Evolutionary conservation across 306 rosid genomes (phyloP).

Genomic region (Cicer chorassanicum): DNA sequence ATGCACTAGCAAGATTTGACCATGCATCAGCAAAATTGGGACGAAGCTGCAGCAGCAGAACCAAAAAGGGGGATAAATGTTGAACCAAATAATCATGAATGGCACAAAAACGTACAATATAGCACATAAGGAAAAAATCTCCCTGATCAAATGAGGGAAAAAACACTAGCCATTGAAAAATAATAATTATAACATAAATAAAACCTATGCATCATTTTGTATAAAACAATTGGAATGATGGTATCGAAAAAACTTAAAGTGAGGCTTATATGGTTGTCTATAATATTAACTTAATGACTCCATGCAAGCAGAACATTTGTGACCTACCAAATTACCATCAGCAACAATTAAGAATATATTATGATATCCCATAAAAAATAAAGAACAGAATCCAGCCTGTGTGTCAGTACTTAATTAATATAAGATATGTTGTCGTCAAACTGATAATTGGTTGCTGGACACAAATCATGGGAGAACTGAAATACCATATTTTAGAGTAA

Average conservation of each 20-base stretch:
- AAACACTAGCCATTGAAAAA: not conserved
- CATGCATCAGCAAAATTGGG: slow-evolving; percentile 98
- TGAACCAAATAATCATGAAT: slow-evolving; percentile 32
- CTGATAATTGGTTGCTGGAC: not conserved
- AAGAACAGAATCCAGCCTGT: slow-evolving; percentile 20
- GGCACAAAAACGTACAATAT: slow-evolving; percentile 8
- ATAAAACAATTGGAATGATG: not conserved
- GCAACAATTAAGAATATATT: not conserved
- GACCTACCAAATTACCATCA: not conserved
- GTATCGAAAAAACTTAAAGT: not conserved
- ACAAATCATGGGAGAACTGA: slow-evolving; percentile 7
- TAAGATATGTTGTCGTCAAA: not conserved
- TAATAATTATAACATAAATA: slow-evolving; percentile 9
- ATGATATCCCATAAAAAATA: slow-evolving; percentile 1
- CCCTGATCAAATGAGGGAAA: not conserved
- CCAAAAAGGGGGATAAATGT: slow-evolving; percentile 5
- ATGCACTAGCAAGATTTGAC: slow-evolving; percentile 97
- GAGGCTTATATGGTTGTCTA: slow-evolving; percentile 12
- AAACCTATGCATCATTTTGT: slow-evolving; percentile 12
- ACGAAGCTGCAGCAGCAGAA: slow-evolving; percentile 70
- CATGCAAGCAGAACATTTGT: not conserved
- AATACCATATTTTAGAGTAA: not conserved
- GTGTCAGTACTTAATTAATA: slow-evolving; percentile 7
- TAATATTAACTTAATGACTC: slow-evolving; percentile 2
- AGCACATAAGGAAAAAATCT: not conserved